phyloP scores from a whole-genome alignment of 179 eudicot species.

The Carnegiea gigantea region DNA sequence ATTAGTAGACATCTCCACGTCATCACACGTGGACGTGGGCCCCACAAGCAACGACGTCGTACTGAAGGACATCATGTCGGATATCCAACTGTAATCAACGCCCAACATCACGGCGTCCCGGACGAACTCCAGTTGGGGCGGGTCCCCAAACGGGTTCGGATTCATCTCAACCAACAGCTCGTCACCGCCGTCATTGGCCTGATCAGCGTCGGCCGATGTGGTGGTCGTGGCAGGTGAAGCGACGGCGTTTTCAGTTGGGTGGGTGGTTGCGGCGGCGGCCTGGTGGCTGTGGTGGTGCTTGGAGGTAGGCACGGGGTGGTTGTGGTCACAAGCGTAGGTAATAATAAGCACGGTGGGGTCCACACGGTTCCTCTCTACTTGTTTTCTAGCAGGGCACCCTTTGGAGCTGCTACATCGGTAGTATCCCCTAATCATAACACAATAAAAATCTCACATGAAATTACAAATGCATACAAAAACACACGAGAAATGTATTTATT shows the following conservation, averaged over 20 bases:
- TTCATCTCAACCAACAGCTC: slow-evolving; percentile 12
- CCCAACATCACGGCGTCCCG: slow-evolving; percentile 30
- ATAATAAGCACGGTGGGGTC: slow-evolving; percentile 46
- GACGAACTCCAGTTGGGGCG: slow-evolving; percentile 41
- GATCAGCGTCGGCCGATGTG: not conserved
- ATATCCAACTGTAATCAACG: slow-evolving; percentile 47
- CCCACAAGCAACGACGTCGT: slow-evolving; percentile 33
- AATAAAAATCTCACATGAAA: not conserved
- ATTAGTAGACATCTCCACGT: slow-evolving; percentile 21
- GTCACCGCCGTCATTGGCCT: not conserved
- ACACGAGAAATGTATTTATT: not conserved
- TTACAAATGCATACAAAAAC: slow-evolving; percentile 3
- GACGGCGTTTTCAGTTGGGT: not conserved
- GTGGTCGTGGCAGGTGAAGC: not conserved
- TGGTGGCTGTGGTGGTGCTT: slow-evolving; percentile 31
- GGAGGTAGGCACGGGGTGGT: slow-evolving; percentile 45
- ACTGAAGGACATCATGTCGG: slow-evolving; percentile 38
- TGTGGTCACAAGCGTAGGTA: slow-evolving; percentile 50
- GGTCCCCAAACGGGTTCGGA: slow-evolving; percentile 31
- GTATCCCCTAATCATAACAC: slow-evolving; percentile 33
- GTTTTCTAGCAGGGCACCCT: slow-evolving; percentile 58
- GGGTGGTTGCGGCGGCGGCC: not conserved
- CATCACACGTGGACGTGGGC: slow-evolving; percentile 31
- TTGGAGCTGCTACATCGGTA: slow-evolving; percentile 56
- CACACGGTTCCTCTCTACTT: slow-evolving; percentile 50